These are phyloP conservation scores for Amanita molliuscula DNA, from an alignment of 768 basidiomycete species.

Conservation along the genomic window DNA sequence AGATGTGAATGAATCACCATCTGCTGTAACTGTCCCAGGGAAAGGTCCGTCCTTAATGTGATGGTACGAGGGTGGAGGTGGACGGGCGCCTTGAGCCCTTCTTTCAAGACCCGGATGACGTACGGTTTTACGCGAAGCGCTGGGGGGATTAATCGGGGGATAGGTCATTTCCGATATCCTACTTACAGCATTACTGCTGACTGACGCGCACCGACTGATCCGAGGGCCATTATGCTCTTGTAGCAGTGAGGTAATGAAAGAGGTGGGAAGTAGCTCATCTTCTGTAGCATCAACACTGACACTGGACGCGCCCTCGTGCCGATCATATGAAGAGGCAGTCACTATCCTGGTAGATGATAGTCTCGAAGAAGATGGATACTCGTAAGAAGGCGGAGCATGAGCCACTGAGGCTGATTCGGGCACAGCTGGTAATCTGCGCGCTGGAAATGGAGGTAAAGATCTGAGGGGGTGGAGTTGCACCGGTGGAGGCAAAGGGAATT, in stretches of 20 bases:
- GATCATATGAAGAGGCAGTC: constrained; percentile 35
- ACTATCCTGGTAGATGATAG: background rate
- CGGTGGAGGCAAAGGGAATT: constrained; percentile 36
- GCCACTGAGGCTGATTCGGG: background rate
- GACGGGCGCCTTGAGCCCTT: constrained; percentile 12
- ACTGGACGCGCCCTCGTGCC: constrained; percentile 52
- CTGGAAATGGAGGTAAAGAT: background rate
- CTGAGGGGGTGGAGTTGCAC: constrained; percentile 19
- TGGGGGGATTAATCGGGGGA: constrained; percentile 24
- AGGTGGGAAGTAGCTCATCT: constrained; percentile 47
- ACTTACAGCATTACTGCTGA: constrained; percentile 32
- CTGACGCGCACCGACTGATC: constrained; percentile 19
- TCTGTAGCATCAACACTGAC: constrained; percentile 48
- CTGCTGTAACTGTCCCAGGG: constrained; percentile 5
- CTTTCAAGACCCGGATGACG: background rate
- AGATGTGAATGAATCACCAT: background rate
- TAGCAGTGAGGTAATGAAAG: constrained; percentile 50
- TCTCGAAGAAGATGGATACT: background rate
- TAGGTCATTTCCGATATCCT: constrained; percentile 48
- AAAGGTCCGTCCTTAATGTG: constrained; percentile 17
- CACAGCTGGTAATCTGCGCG: background rate
- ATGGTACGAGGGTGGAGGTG: constrained; percentile 26
- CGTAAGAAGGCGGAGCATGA: background rate
- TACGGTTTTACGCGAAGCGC: constrained; percentile 6
- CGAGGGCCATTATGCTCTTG: constrained; percentile 28